Conservation (phyloP, 495 filamentous ascomycete genomes). For the Podospora sp. region DNA sequence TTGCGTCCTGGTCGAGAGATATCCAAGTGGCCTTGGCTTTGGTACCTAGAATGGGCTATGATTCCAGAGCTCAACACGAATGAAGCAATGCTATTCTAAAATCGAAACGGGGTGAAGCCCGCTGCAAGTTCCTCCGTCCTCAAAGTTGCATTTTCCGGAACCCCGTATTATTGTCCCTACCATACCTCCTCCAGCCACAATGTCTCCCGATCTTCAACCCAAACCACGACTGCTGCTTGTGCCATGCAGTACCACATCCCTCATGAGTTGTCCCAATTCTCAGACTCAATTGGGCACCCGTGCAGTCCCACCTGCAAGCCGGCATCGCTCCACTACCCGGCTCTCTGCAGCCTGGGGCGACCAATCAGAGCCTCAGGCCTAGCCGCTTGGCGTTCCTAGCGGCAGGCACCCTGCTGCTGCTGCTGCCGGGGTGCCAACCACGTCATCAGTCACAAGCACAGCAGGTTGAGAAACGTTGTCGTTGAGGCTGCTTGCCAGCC, state of each 20-base stretch:
- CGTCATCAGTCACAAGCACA: slow-evolving; percentile 18
- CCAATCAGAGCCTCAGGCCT: not conserved
- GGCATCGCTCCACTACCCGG: not conserved
- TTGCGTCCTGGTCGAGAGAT: no score
- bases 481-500: not conserved
- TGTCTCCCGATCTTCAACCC: not conserved
- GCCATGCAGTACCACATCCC: not conserved
- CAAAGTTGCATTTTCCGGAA: no score
- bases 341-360: slow-evolving; percentile 19
- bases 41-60: no score
- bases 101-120: no score
- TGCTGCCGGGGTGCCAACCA: slow-evolving; percentile 5
- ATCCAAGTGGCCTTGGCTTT: no score
- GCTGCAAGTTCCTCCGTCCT: no score
- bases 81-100: no score
- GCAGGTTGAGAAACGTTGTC: not conserved
- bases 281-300: not conserved
- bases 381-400: not conserved
- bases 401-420: slow-evolving; percentile 1
- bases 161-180: no score
- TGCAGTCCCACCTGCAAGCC: not conserved
- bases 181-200: not conserved
- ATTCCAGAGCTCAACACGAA: no score
- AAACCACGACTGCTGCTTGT: not conserved
- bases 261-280: not conserved